Conservation (phyloP, 805 yeast species). For the Suhomyces kilbournensis region DNA sequence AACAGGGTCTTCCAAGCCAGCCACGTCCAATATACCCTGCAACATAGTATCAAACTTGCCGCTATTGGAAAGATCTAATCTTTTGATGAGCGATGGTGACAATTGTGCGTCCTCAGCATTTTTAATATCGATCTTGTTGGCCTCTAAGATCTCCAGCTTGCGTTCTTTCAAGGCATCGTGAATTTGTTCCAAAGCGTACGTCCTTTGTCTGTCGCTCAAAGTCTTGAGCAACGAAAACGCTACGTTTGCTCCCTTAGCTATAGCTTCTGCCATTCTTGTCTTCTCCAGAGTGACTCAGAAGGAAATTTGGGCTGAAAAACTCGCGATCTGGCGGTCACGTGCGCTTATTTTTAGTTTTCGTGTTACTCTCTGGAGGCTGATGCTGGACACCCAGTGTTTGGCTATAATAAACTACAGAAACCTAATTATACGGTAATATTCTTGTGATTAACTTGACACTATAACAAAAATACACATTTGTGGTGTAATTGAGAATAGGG, state of each 20-base stretch:
- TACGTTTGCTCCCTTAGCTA: conserved; percentile 76
- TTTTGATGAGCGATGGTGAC: conserved; percentile 69
- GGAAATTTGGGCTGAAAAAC: background rate
- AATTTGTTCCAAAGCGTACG: conserved; percentile 66
- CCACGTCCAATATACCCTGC: conserved; percentile 91
- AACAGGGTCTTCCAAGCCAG: conserved; percentile 84
- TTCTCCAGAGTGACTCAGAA: background rate
- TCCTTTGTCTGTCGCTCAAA: conserved; percentile 67
- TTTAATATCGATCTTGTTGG: conserved; percentile 73
- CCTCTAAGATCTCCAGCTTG: conserved; percentile 62
- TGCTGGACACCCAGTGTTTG: background rate
- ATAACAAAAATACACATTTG: background rate
- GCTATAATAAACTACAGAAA: background rate
- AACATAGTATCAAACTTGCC: conserved; percentile 93
- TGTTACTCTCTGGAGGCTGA: background rate
- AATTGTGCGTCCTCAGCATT: conserved; percentile 61
- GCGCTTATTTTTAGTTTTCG: background rate
- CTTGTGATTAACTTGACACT: background rate
- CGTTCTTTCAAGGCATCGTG: conserved; percentile 62
- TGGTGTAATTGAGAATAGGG: background rate
- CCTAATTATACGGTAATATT: background rate
- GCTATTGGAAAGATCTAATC: conserved; percentile 76
- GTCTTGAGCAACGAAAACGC: conserved; percentile 86
- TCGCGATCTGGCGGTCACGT: background rate
- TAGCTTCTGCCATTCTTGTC: conserved; percentile 56